Percentiles rank a stretch among this genome's conserved stretches.
These are phyloP conservation scores for Scutellaria barbata DNA, from an alignment of 257 asterid species.

Conservation along the genomic window DNA sequence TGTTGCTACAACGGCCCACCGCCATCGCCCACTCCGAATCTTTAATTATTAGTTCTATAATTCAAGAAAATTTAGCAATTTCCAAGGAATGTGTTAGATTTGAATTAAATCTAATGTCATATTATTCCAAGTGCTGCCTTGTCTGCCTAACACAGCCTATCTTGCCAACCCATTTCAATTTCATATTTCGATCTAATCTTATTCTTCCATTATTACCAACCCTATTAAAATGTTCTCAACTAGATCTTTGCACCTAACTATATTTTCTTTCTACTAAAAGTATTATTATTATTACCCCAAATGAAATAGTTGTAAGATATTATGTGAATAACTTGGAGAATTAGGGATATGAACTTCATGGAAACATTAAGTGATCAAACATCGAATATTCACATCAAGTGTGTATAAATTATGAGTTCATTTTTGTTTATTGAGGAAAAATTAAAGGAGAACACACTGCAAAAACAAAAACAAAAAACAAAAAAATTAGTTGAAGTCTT, in stretches of 20 bases:
- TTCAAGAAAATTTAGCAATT: slow-evolving; percentile 37
- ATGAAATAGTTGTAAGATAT: not conserved
- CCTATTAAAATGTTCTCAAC: not conserved
- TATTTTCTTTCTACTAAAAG: slow-evolving; percentile 10
- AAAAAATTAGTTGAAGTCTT: not conserved
- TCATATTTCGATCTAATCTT: slow-evolving; percentile 14
- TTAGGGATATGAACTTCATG: not conserved
- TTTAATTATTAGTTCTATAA: slow-evolving; percentile 24
- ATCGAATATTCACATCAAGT: not conserved
- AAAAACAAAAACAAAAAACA: too few species aligned
- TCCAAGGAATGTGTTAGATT: slow-evolving; percentile 41
- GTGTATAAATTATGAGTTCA: not conserved
- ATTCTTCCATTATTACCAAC: slow-evolving; percentile 37
- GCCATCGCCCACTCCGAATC: slow-evolving; percentile 39
- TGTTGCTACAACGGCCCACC: slow-evolving; percentile 39
- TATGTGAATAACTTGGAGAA: too few species aligned
- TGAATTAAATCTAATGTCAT: slow-evolving; percentile 33
- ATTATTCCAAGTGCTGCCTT: slow-evolving; percentile 48
- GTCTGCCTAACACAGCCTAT: slow-evolving; percentile 46
- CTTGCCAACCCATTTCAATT: slow-evolving; percentile 44
- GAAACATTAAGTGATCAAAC: not conserved
- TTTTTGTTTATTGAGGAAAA: too few species aligned
- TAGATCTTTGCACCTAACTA: slow-evolving; percentile 29
- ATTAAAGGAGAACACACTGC: too few species aligned
- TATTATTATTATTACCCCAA: not conserved